Evolutionary conservation across 306 rosid species (phyloP), one percentile per base, ranked within the genome.

Genomic region (Cucurbita moschata): DNA sequence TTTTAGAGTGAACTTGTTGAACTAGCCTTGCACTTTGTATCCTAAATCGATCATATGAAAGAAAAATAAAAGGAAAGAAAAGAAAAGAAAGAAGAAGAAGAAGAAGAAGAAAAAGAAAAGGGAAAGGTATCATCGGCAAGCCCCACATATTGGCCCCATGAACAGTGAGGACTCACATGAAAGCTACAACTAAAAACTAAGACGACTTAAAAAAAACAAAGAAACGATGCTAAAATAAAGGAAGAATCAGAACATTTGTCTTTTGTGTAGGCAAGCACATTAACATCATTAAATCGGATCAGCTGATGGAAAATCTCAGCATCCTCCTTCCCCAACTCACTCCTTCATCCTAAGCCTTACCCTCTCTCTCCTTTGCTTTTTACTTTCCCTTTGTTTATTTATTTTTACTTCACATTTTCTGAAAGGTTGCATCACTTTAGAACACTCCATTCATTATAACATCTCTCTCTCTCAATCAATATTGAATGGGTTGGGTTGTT

Each of bases 341-440:
- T 52, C 37, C 21, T 23, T 66, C 72, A 66, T 5, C 54, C 71
- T 66, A 66, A 66, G 54, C 72, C 19, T 66, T 66, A 66, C 19
- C 72, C 74, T 42, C 52, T 54, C 53, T 42, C 52, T 54, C 53
- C 77, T 80, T 71, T 76, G 67, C 78, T 55, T 72, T 72, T 52
- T 76, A 53, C 38, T 65, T 52, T 43, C 55, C 73, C 72, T 38
- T 73, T 42, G 69, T 72, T 75, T 65, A 19, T 80, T 81, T 74
- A 78, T 54, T 79, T 80, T 72, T 79, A 79, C 74, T 83, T 84
- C 77, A 71, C 82, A 82, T 88, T 81, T 85, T 83, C 86, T 84
- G 86, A 87, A 92, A 92, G 96, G 91, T 85, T 85, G 85, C 88
- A 85, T 83, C 87, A 87, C 98, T 92, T 92, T 89, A 76, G 85